Evolutionary conservation across 305 asterid genomes (phyloP), one percentile per base, ranked within the genome.

Genomic region (Fraxinus latifolia): DNA sequence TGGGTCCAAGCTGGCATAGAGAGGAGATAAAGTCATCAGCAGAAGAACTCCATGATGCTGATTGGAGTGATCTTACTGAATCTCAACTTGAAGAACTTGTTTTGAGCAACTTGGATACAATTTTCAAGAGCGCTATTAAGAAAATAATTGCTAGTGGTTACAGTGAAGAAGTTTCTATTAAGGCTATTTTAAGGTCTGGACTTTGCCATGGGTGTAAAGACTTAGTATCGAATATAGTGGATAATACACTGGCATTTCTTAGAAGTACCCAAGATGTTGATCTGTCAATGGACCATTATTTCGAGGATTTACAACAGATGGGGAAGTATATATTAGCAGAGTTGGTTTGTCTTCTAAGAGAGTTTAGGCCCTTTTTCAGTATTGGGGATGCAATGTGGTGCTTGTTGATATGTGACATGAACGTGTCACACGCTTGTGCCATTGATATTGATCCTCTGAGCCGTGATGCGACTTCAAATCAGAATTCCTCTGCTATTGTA

Each of bases 321-420:
- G 94, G 90, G 85, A 90, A 88, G 88, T 94, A 90, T 88, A 89
- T 96, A 82, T 84, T 96, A 81, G 99, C 98, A 1, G 99, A 96
- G 86, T 87, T 95, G 84, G 97, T 96, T 77, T 94, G 98, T 81
- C 92, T 91, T 82, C 81, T 96, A 31, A 86, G 90, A 82, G 98
- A 94, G 84, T 92, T 96, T 68, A 88, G 94, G 75, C 98, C 99
- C 58, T 90, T 90, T 85, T 93, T 89, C 83, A 94, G 97, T 91
- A 93, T 92, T 1, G 97, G 98, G 73, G 97, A 96, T 76, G 97
- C 99, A 78, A 96, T 96, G 98, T 96, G 99, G 99, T 94, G 94
- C 85, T 85, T 96, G 88, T 86, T 96, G 88, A 86, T 94, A 84
- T 93, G 97, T 75, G 99, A 96, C 80, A 93, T 94, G 96, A 94